A percentile compares a stretch with the other conserved stretches of the same genome.
phyloP scores from a whole-genome alignment of 2,329 filamentous ascomycete genomes.

The Nigrospora sphaerica region DNA sequence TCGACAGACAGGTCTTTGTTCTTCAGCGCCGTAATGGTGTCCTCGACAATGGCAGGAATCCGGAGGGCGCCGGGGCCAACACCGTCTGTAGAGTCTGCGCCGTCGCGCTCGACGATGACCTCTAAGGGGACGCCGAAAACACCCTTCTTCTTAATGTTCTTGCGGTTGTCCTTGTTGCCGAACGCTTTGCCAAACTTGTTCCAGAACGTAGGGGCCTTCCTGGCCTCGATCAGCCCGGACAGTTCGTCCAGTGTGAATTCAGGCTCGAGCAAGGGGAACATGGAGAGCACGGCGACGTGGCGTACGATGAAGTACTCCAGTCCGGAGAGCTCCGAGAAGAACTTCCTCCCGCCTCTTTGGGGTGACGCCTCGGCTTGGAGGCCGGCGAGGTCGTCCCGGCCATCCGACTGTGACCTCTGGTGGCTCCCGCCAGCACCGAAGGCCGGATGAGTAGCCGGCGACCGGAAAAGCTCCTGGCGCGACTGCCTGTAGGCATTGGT shows the following conservation, averaged over 20 bases:
- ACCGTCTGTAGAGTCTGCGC: slow-evolving; percentile 95
- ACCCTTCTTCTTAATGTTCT: slow-evolving; percentile 81
- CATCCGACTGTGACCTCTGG: slow-evolving; percentile 52
- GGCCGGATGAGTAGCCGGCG: slow-evolving; percentile 51
- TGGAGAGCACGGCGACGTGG: slow-evolving; percentile 87
- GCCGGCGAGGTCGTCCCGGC: slow-evolving; percentile 44
- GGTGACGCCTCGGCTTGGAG: slow-evolving; percentile 42
- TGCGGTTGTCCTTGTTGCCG: slow-evolving; percentile 68
- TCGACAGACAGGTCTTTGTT: slow-evolving; percentile 99
- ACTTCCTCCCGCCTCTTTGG: slow-evolving; percentile 60
- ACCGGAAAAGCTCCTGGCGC: slow-evolving; percentile 59
- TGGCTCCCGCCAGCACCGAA: slow-evolving; percentile 54
- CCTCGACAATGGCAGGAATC: slow-evolving; percentile 91
- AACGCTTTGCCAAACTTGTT: slow-evolving; percentile 97
- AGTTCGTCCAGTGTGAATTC: slow-evolving; percentile 94
- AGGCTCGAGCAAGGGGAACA: slow-evolving; percentile 84
- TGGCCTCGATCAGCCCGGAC: slow-evolving; percentile 84
- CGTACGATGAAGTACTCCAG: slow-evolving; percentile 97
- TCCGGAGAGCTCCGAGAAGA: slow-evolving; percentile 92
- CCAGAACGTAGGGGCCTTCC: slow-evolving; percentile 89
- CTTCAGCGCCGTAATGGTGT: slow-evolving; percentile 88
- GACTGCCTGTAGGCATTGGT: slow-evolving; percentile 73
- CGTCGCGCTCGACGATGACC: slow-evolving; percentile 82
- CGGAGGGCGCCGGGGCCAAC: slow-evolving; percentile 86
- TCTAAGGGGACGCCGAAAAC: slow-evolving; percentile 89